Base-by-base conservation (phyloP, 768 basidiomycete species). In the Phanerochaete carnosa region DNA sequence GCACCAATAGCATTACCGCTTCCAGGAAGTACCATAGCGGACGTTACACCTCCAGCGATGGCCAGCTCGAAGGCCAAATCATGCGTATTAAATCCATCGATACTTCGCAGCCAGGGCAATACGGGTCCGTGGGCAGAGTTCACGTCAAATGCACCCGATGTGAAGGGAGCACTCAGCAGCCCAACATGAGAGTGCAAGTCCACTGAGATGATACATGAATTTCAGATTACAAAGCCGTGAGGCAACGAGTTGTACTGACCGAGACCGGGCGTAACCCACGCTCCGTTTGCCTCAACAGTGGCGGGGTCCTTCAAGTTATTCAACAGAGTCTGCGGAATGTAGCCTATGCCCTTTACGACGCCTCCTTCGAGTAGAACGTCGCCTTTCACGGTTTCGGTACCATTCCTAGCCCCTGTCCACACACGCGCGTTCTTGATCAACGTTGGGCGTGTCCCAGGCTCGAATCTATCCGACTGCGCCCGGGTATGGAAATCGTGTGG, bases 1-100 rank as follows among this genome's bases (percentile, higher is more conserved):
- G 26, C 65, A 89, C 91, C 91, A 52, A 93, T 90, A 43, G 83
- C 85, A 73, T 92, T 90, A 28, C 72, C 81, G 57, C 83, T 86
- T 7, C 93, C 94, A 9, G 94, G 91, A 3, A 95, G 75, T 43
- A 95, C 78, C 65, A 92, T 89, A 16, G 83, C 86, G 2, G 93
- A 89, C 0, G 95, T 96, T 33, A 96, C 88, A 15, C 95, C 95
- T 12, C 94, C 94, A 2, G 95, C 82, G 57, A 94, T 87, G 2
- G 90, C 83, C 16, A 92, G 78, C 58, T 78, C 77, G 70, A 87
- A 88, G 1, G 87, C 79, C 43, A 87, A 84, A 68, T 95, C 94
- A 61, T 94, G 90, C 0, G 91, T 94, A 70, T 95, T 89, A 66
- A 97, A 80, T 0, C 83, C 92, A 70, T 98, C 95, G 39, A 94